Evolutionary conservation across 2,329 filamentous ascomycete genomes (phyloP).

Genomic region (Penicillium hordei): DNA sequence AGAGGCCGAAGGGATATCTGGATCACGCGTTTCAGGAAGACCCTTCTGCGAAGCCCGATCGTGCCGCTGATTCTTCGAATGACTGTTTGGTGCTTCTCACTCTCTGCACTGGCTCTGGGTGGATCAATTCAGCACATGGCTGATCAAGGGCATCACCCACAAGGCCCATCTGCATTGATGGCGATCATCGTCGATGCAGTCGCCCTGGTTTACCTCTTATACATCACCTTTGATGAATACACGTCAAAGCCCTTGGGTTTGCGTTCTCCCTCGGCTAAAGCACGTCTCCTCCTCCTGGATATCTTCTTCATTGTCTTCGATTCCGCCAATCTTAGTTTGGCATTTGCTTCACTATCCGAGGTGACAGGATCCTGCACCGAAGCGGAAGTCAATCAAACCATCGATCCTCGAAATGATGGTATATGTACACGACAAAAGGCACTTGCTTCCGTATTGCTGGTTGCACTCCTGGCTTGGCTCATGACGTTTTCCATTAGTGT

Average conservation of each 20-base stretch:
- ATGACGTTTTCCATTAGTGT: constrained; percentile 86
- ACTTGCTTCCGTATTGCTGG: constrained; percentile 73
- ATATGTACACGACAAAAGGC: constrained; percentile 67
- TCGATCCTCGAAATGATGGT: constrained; percentile 40
- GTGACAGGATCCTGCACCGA: constrained; percentile 59
- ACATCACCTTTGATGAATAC: constrained; percentile 96
- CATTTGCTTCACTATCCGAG: constrained; percentile 76
- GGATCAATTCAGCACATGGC: constrained; percentile 69
- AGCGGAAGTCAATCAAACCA: constrained; percentile 38
- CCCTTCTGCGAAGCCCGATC: constrained; percentile 75
- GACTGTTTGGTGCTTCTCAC: constrained; percentile 77
- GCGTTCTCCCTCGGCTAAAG: constrained; percentile 78
- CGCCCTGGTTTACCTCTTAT: constrained; percentile 84
- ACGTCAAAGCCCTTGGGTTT: constrained; percentile 89
- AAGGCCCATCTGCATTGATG: constrained; percentile 78
- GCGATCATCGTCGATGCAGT: constrained; percentile 86
- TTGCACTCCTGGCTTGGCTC: constrained; percentile 86
- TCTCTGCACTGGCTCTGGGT: constrained; percentile 76
- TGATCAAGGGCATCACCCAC: constrained; percentile 48
- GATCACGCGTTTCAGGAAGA: constrained; percentile 63
- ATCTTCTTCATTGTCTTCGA: constrained; percentile 98
- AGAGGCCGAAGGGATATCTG: constrained; percentile 54
- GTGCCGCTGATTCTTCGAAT: constrained; percentile 82
- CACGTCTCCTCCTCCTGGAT: constrained; percentile 85
- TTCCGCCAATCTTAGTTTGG: constrained; percentile 84